A percentile compares a stretch with the other conserved stretches of the same genome.
Conservation (phyloP, 441 rosid genomes). For the Erysimum cheiri region DNA sequence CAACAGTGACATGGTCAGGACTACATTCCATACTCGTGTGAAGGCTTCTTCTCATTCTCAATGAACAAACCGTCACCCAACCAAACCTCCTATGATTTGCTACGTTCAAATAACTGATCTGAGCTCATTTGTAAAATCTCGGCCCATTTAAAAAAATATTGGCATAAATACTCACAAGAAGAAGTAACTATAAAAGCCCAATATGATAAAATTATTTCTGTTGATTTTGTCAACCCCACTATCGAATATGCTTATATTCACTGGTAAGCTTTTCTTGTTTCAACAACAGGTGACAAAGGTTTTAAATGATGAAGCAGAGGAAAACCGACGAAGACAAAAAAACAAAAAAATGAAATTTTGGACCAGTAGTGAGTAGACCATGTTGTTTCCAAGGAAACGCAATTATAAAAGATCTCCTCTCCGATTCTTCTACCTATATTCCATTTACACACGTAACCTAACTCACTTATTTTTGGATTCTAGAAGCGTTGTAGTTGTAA, state of each 20-base stretch:
- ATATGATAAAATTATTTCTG: not conserved
- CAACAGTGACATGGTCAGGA: too few relatives aligned
- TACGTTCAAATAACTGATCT: not conserved
- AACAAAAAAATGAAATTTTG: not conserved
- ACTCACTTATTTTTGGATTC: not conserved
- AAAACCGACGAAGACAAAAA: not conserved
- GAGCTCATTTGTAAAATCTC: not conserved
- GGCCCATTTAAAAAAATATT: not conserved
- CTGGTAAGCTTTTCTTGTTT: too few relatives aligned
- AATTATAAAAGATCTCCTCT: not conserved
- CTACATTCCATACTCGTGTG: too few relatives aligned
- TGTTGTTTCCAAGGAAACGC: not conserved
- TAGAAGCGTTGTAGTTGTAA: slow-evolving; percentile 6
- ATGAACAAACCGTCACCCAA: too few relatives aligned
- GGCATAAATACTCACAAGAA: not conserved
- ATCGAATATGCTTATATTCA: too few relatives aligned
- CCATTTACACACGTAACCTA: not conserved
- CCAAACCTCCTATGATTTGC: not conserved
- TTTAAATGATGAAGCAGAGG: not conserved
- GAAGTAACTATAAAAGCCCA: slow-evolving; percentile 6
- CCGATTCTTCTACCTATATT: not conserved
- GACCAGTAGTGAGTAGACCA: not conserved
- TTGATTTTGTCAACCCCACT: too few relatives aligned
- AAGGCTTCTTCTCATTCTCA: not conserved
- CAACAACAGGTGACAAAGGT: not conserved